Percentiles rank a stretch among this genome's conserved stretches.
Evolutionary conservation across 2,329 filamentous ascomycete genomes (phyloP).

Genomic region (Sclerotinia sclerotiorum): DNA sequence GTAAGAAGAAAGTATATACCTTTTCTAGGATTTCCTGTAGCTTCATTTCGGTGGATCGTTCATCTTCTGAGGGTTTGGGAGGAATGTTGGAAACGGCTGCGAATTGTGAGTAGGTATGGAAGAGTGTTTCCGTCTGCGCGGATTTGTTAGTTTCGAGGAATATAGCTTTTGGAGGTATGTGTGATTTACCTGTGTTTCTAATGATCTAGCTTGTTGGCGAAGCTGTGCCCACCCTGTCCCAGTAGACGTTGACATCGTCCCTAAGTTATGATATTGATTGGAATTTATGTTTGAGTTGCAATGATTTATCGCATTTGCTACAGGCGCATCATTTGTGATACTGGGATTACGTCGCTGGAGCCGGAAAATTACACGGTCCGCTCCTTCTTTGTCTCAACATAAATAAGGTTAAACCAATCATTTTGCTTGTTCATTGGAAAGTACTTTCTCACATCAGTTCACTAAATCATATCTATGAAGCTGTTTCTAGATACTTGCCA

Average conservation of each 20-base stretch:
- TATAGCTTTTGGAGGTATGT: background rate
- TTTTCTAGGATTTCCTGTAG: conserved; percentile 82
- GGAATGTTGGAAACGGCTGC: conserved; percentile 77
- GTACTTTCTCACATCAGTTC: background rate
- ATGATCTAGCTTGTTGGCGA: conserved; percentile 80
- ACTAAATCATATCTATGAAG: background rate
- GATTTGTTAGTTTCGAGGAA: conserved; percentile 1
- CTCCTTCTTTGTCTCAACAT: conserved; percentile 6
- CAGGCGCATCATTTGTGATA: conserved; percentile 8
- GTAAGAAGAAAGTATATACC: conserved; percentile 47
- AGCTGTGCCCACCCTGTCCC: conserved; percentile 80
- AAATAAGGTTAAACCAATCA: background rate
- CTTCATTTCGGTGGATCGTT: conserved; percentile 74
- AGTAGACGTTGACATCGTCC: conserved; percentile 30
- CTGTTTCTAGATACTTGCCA: background rate
- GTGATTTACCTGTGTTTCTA: conserved; percentile 77
- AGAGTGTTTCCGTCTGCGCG: conserved; percentile 41
- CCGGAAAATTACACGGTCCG: conserved; percentile 21
- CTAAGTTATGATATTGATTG: background rate
- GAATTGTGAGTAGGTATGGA: conserved; percentile 89
- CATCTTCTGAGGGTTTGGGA: conserved; percentile 80
- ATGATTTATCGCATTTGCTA: conserved; percentile 8
- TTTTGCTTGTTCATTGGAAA: background rate
- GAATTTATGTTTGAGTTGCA: background rate
- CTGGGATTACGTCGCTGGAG: conserved; percentile 20